These are phyloP conservation scores for Fagopyrum esculentum DNA, from an alignment of 148 eudicot genomes.

Conservation along the genomic window DNA sequence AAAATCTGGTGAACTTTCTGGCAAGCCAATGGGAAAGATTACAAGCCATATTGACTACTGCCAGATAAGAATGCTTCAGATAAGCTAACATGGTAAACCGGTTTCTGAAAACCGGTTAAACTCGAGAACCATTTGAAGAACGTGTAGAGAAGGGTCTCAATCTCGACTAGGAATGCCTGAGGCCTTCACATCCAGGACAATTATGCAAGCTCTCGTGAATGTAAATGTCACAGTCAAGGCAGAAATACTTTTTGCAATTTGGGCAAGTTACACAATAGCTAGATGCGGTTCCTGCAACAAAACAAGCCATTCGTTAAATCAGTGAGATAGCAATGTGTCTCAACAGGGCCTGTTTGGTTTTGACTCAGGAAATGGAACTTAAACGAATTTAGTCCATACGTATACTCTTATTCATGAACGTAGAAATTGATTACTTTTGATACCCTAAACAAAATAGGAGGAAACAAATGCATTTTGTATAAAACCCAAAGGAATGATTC, in stretches of 20 bases:
- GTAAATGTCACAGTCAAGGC: constrained; percentile 91
- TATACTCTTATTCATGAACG: too few species aligned
- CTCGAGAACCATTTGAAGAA: background rate
- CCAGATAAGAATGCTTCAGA: background rate
- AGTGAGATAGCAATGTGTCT: background rate
- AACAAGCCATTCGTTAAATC: background rate
- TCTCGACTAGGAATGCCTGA: constrained; percentile 42
- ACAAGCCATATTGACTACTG: background rate
- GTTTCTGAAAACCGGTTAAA: background rate
- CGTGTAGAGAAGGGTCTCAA: constrained; percentile 12
- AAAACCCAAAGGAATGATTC: too few species aligned
- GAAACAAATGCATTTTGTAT: too few species aligned
- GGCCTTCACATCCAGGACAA: constrained; percentile 90
- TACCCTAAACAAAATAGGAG: too few species aligned
- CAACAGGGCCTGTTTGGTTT: too few species aligned
- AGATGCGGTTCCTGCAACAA: constrained; percentile 52
- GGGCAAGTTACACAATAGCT: constrained; percentile 59
- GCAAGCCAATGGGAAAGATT: background rate
- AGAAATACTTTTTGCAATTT: constrained; percentile 67
- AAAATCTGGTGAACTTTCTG: background rate
- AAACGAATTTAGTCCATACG: too few species aligned
- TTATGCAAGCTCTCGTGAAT: constrained; percentile 96
- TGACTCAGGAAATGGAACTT: too few species aligned
- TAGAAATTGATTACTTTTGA: too few species aligned
- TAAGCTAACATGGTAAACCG: background rate